phyloP scores from a whole-genome alignment of 257 asterid species.

The Euphrasia confusa region DNA sequence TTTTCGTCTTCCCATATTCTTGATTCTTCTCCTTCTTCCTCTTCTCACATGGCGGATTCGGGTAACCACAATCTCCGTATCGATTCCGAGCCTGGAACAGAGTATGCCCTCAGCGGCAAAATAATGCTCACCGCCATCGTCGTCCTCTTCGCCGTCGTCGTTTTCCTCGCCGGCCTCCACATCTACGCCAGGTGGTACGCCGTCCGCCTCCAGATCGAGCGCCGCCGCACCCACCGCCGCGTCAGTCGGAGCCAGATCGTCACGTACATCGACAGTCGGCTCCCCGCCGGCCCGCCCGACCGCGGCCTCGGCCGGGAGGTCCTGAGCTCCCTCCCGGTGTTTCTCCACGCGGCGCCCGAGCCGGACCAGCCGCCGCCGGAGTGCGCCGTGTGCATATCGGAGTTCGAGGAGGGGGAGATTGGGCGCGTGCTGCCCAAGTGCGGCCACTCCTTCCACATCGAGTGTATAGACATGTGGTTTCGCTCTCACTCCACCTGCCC shows the following conservation, averaged over 20 bases:
- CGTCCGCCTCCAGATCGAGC: constrained; percentile 42
- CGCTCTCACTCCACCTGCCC: constrained; percentile 81
- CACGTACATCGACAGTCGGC: constrained; percentile 35
- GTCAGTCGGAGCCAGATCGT: constrained; percentile 44
- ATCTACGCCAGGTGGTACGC: constrained; percentile 58
- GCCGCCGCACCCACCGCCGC: constrained; percentile 43
- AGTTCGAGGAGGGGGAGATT: constrained; percentile 56
- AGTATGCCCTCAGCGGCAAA: constrained; percentile 59
- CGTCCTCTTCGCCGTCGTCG: constrained; percentile 50
- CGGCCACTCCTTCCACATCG: constrained; percentile 59
- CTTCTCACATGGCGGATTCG: constrained; percentile 18
- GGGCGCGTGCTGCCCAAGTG: constrained; percentile 68
- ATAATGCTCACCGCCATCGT: constrained; percentile 65
- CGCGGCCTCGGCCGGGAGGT: constrained; percentile 60
- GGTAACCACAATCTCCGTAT: not conserved
- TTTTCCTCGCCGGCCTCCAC: constrained; percentile 60
- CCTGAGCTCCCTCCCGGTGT: constrained; percentile 51
- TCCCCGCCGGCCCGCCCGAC: constrained; percentile 22
- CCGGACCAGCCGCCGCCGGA: constrained; percentile 27
- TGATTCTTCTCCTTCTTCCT: too few relatives aligned
- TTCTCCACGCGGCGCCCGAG: constrained; percentile 25
- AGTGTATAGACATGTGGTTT: constrained; percentile 91
- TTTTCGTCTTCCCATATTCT: too few relatives aligned
- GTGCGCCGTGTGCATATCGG: constrained; percentile 81
- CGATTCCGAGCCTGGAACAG: constrained; percentile 17